A percentile compares a stretch with the other conserved stretches of the same genome.
These are phyloP conservation scores for Rhynchospora breviuscula DNA, from an alignment of 176 grass and related monocot species.

Conservation along the genomic window DNA sequence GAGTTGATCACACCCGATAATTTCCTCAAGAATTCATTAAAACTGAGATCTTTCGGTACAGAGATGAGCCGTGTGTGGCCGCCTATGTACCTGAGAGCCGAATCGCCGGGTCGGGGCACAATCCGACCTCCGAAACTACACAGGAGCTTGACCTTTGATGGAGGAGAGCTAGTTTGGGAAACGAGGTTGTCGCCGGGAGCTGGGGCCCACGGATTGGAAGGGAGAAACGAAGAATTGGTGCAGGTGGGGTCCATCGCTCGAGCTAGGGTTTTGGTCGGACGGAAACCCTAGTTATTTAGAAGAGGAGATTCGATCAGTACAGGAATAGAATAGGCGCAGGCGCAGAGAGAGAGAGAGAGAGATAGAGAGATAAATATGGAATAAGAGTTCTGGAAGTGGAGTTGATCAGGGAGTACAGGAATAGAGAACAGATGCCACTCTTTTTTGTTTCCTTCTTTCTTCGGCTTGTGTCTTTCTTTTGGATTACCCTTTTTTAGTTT, in stretches of 20 bases:
- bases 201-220: conserved; percentile 7
- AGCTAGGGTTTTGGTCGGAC: conserved; percentile 19
- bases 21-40: conserved; percentile 56
- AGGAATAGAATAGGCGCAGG: not conserved
- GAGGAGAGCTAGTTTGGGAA: not conserved
- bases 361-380: not conserved
- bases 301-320: not conserved
- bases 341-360: not conserved
- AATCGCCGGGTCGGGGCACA: conserved; percentile 50
- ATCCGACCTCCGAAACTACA: conserved; percentile 82
- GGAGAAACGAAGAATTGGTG: conserved; percentile 18
- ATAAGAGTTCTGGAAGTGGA: not conserved
- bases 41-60: conserved; percentile 40
- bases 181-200: not conserved
- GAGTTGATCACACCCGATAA: conserved; percentile 34
- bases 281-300: not conserved
- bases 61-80: conserved; percentile 76
- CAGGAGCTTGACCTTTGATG: conserved; percentile 63
- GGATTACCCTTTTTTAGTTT: not conserved
- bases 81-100: conserved; percentile 64
- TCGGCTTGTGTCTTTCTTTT: not conserved
- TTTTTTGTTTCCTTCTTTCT: not conserved
- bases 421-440: not conserved
- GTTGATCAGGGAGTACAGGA: not conserved
- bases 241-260: conserved; percentile 34